These are phyloP conservation scores for Fraxinus excelsior DNA, from an alignment of 257 asterid species.

Conservation along the genomic window DNA sequence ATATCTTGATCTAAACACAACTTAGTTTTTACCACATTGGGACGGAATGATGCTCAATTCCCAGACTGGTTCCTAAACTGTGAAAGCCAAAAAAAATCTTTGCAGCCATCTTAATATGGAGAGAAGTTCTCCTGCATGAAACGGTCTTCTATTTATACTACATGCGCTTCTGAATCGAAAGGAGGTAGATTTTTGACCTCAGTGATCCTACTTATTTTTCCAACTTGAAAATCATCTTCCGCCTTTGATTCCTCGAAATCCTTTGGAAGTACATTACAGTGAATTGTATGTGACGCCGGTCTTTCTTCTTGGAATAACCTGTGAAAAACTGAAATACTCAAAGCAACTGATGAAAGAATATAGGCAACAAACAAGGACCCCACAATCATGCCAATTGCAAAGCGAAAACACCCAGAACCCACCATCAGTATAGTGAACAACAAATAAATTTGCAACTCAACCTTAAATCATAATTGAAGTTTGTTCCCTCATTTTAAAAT, in stretches of 20 bases:
- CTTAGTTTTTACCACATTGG: neutral
- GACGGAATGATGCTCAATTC: neutral
- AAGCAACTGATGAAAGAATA: constrained; percentile 2
- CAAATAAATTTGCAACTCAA: neutral
- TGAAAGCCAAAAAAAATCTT: neutral
- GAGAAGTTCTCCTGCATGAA: neutral
- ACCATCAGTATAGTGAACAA: neutral
- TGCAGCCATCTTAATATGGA: neutral
- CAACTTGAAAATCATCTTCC: constrained; percentile 37
- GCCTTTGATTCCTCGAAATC: constrained; percentile 45
- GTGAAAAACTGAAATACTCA: constrained; percentile 13
- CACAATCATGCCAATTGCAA: neutral
- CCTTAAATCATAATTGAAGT: neutral
- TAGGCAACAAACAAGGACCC: neutral
- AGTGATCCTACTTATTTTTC: constrained; percentile 63
- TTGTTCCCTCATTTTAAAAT: neutral
- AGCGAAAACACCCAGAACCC: constrained; percentile 5
- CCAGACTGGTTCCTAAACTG: neutral
- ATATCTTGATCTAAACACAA: neutral
- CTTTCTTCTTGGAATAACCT: constrained; percentile 91
- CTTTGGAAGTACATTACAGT: constrained; percentile 77
- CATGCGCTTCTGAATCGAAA: constrained; percentile 45
- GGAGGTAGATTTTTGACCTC: constrained; percentile 40
- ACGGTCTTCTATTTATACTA: constrained; percentile 20
- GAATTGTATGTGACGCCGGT: constrained; percentile 76